Evolutionary conservation across 441 rosid species (phyloP).

Genomic region (Corymbia calophylla): DNA sequence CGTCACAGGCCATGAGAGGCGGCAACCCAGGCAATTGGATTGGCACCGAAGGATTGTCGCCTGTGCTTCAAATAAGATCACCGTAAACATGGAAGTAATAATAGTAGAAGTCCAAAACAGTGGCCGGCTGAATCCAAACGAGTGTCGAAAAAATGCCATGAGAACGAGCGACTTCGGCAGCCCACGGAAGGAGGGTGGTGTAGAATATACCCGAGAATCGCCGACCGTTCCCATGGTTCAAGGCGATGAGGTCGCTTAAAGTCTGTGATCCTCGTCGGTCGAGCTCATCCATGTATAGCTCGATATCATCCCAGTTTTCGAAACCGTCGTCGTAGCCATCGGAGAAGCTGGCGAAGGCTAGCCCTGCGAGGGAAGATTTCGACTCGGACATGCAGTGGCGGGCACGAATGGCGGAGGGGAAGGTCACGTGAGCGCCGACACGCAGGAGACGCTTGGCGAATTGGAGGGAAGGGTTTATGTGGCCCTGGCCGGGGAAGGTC

Average conservation of each 20-base stretch:
- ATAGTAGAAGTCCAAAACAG: background rate
- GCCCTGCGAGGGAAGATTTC: background rate
- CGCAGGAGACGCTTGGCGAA: background rate
- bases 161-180: background rate
- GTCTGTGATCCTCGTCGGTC: background rate
- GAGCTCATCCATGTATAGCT: background rate
- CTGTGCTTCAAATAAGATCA: background rate
- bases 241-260: background rate
- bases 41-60: background rate
- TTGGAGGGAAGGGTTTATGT: background rate
- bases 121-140: background rate
- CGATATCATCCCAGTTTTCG: background rate
- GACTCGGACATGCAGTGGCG: fast-evolving
- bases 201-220: background rate
- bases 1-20: background rate
- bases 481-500: background rate
- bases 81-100: background rate
- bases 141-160: background rate
- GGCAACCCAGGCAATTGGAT: background rate
- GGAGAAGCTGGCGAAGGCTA: background rate
- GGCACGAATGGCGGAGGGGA: fast-evolving
- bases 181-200: background rate
- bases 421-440: background rate
- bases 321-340: background rate
- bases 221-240: background rate